Evolutionary conservation across 2,329 filamentous ascomycete species (phyloP).

Genomic region (Colletotrichum cuscutae): DNA sequence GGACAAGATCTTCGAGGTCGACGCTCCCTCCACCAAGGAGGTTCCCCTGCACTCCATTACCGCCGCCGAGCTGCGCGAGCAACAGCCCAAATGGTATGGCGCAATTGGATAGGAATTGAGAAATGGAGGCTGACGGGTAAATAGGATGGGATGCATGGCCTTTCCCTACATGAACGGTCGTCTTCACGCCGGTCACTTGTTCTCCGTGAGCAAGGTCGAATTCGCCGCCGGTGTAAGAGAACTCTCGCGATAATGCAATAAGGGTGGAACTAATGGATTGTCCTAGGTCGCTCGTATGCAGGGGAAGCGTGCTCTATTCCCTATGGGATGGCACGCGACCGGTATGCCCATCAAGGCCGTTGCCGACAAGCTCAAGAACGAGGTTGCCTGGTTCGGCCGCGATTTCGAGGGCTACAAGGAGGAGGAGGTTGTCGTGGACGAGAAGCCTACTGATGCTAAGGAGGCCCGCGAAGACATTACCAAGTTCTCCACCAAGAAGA

Average conservation of each 20-base stretch:
- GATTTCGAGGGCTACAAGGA: conserved; percentile 83
- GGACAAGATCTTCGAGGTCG: conserved; percentile 81
- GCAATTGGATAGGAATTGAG: conserved; percentile 61
- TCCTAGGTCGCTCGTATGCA: conserved; percentile 75
- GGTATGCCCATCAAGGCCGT: conserved; percentile 99
- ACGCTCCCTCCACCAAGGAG: conserved; percentile 84
- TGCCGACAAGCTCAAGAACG: conserved; percentile 91
- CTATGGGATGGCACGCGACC: conserved; percentile 94
- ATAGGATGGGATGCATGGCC: conserved; percentile 47
- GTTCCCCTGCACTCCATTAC: conserved; percentile 80
- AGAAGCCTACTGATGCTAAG: conserved; percentile 59
- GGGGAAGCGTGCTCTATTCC: conserved; percentile 87
- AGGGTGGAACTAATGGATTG: neutral
- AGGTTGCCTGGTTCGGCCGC: conserved; percentile 88
- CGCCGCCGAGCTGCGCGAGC: conserved; percentile 78
- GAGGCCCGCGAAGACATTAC: conserved; percentile 82
- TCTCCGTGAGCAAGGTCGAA: conserved; percentile 92
- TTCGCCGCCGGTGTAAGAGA: conserved; percentile 80
- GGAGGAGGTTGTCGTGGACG: conserved; percentile 62
- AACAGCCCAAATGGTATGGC: conserved; percentile 87
- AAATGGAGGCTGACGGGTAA: neutral
- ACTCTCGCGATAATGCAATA: too few relatives aligned
- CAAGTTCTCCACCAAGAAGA: conserved; percentile 93
- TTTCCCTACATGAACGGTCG: conserved; percentile 84
- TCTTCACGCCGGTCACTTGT: conserved; percentile 90